phyloP scores from a whole-genome alignment of 108 stramenopile species.

The Cyclostephanos invisitatus region DNA sequence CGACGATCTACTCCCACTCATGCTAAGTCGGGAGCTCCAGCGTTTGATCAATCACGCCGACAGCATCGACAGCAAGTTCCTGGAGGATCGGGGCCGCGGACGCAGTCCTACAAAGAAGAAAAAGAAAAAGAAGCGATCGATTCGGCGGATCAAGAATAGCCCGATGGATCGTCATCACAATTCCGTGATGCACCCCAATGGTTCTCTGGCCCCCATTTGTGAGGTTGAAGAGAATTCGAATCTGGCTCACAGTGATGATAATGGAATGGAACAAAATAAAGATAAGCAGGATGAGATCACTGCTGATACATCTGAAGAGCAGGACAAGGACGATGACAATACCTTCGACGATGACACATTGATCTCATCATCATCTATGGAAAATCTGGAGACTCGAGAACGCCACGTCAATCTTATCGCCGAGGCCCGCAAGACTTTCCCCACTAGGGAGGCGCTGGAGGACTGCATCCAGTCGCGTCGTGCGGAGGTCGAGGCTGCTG shows the following conservation, averaged over 20 bases:
- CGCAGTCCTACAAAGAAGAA: conserved; percentile 11
- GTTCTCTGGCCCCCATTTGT: conserved; percentile 16
- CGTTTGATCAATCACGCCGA: conserved; percentile 40
- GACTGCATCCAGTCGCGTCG: conserved; percentile 45
- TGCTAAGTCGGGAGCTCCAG: conserved; percentile 49
- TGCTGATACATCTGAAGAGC: conserved; percentile 4
- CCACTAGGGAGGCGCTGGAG: conserved; percentile 45
- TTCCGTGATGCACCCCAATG: conserved; percentile 5
- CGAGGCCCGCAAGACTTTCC: conserved; percentile 41
- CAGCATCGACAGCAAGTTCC: conserved; percentile 42
- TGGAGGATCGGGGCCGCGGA: conserved; percentile 17
- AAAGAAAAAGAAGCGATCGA: conserved; percentile 34
- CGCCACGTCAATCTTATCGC: conserved; percentile 38
- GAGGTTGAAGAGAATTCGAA: conserved; percentile 21
- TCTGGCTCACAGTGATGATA: conserved; percentile 9
- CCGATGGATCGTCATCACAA: background rate
- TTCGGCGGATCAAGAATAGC: conserved; percentile 24
- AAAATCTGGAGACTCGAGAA: conserved; percentile 26
- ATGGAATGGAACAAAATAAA: conserved; percentile 6
- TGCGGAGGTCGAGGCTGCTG: conserved; percentile 32
- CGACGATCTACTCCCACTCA: conserved; percentile 40
- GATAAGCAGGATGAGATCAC: conserved; percentile 14
- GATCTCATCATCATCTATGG: background rate
- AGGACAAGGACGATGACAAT: conserved; percentile 18
- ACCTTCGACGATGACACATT: conserved; percentile 10